Percentiles rank a stretch among this genome's conserved stretches.
Evolutionary conservation across 2,329 filamentous ascomycete species (phyloP).

Genomic region (Talaromyces sp.): DNA sequence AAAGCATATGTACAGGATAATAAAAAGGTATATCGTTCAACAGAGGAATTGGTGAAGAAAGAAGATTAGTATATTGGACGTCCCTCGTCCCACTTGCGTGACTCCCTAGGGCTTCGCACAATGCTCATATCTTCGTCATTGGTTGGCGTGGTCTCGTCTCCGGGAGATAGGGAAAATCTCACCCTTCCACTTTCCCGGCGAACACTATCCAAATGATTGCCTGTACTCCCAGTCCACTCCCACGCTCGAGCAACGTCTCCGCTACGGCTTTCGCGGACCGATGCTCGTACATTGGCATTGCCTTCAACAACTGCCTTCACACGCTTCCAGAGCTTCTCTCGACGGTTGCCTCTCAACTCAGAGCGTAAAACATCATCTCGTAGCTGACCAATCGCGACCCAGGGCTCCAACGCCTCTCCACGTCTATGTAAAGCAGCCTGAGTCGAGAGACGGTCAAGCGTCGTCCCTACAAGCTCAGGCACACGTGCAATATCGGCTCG

Average conservation of each 20-base stretch:
- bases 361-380: slow-evolving; percentile 84
- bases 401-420: slow-evolving; percentile 67
- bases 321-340: slow-evolving; percentile 78
- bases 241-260: slow-evolving; percentile 60
- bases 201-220: slow-evolving; percentile 44
- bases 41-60: not conserved
- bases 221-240: slow-evolving; percentile 65
- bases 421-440: slow-evolving; percentile 77
- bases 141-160: slow-evolving; percentile 21
- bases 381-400: slow-evolving; percentile 82
- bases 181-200: slow-evolving; percentile 28
- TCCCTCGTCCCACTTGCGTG: slow-evolving; percentile 42
- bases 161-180: slow-evolving; percentile 27
- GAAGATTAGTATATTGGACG: slow-evolving; percentile 39
- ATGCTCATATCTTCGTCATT: slow-evolving; percentile 16
- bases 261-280: slow-evolving; percentile 60
- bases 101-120: slow-evolving; percentile 27
- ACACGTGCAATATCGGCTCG: slow-evolving; percentile 67
- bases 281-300: slow-evolving; percentile 86
- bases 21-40: not conserved
- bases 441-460: slow-evolving; percentile 74
- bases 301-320: slow-evolving; percentile 84
- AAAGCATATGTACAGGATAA: slow-evolving; percentile 17
- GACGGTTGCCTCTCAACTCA: slow-evolving; percentile 70
- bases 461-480: slow-evolving; percentile 79